Conservation (phyloP, 2,329 filamentous ascomycete genomes). For the Pseudocercospora musae region DNA sequence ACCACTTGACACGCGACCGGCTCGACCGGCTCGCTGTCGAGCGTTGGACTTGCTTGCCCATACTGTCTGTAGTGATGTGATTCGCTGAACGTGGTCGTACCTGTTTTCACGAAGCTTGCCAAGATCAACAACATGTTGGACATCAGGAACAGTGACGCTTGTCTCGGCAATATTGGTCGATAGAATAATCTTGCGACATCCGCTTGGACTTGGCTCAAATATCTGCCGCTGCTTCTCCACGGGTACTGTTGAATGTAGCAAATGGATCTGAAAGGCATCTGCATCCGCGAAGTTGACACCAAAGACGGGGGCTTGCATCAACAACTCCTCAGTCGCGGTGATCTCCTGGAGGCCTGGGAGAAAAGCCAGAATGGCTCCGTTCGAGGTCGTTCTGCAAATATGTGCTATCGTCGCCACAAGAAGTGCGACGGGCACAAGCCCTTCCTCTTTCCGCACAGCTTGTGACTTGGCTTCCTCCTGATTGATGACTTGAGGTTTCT, state of each 20-base stretch:
- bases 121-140: conserved; percentile 50
- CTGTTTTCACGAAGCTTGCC: conserved; percentile 42
- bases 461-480: conserved; percentile 27
- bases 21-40: conserved; percentile 50
- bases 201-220: conserved; percentile 39
- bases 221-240: conserved; percentile 43
- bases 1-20: conserved; percentile 49
- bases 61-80: conserved; percentile 40
- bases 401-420: conserved; percentile 46
- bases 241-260: conserved; percentile 48
- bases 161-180: conserved; percentile 53
- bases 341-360: conserved; percentile 47
- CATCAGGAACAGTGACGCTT: conserved; percentile 52
- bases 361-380: conserved; percentile 50
- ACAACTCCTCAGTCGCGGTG: conserved; percentile 33
- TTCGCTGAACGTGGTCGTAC: conserved; percentile 42
- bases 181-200: conserved; percentile 49
- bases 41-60: conserved; percentile 50
- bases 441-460: conserved; percentile 37
- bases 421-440: conserved; percentile 42
- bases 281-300: conserved; percentile 43
- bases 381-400: conserved; percentile 41
- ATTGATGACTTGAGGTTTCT: conserved; percentile 26
- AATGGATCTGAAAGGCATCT: conserved; percentile 42
- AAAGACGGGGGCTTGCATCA: conserved; percentile 23